Evolutionary conservation across 345 rosid genomes (phyloP).

Genomic region (Odontarrhena argentea): DNA sequence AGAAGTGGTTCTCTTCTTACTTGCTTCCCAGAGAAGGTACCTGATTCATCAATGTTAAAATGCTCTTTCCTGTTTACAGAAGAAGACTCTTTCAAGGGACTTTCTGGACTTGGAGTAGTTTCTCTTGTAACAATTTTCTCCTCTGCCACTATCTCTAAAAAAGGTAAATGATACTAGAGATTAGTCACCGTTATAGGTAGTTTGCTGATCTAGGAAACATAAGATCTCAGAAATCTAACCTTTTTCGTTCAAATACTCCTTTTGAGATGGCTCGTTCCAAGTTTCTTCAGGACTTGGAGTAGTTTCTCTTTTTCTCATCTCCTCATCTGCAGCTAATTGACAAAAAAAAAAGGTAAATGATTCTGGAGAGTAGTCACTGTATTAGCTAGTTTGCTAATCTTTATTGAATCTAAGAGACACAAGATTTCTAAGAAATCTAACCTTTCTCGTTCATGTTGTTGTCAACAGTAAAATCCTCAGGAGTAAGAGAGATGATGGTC

Average conservation of each 20-base stretch:
- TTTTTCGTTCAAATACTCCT: not conserved
- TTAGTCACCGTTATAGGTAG: not conserved
- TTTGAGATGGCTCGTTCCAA: not conserved
- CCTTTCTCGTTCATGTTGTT: not conserved
- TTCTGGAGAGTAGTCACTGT: not conserved
- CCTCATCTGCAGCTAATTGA: slow-evolving; percentile 21
- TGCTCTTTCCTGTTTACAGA: not conserved
- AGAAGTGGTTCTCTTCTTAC: slow-evolving; percentile 23
- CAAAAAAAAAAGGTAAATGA: not conserved
- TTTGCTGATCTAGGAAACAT: not conserved
- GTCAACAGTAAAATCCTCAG: not conserved
- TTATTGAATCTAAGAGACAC: slow-evolving; percentile 12
- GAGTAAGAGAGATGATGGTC: slow-evolving; percentile 6
- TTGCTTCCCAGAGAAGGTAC: not conserved
- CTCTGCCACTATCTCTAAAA: slow-evolving; percentile 19
- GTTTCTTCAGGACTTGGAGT: slow-evolving; percentile 25
- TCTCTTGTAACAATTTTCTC: slow-evolving; percentile 4
- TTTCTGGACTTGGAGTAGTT: slow-evolving; percentile 23
- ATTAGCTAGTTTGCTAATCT: not conserved
- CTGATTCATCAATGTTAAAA: slow-evolving; percentile 21
- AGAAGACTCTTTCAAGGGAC: not conserved
- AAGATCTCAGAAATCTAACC: slow-evolving; percentile 12
- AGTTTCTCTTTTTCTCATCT: slow-evolving; percentile 11
- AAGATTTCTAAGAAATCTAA: slow-evolving; percentile 1
- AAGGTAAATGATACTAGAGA: not conserved